These are phyloP conservation scores for Atkinsonella texensis DNA, from an alignment of 2,329 filamentous ascomycete genomes.

Conservation along the genomic window DNA sequence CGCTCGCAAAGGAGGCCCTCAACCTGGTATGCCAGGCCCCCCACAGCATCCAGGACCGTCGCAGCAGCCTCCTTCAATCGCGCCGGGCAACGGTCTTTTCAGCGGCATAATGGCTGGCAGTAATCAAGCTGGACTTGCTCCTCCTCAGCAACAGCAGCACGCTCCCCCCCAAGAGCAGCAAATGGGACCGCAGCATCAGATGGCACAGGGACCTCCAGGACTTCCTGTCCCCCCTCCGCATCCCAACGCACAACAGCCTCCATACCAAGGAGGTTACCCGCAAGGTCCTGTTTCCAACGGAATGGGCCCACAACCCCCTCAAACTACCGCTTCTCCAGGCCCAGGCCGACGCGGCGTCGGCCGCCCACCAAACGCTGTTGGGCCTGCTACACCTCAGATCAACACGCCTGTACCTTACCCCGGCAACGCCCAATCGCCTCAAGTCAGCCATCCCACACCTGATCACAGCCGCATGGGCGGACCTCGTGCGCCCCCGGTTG, in stretches of 20 bases:
- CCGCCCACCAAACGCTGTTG: conserved; percentile 47
- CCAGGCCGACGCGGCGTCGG: conserved; percentile 62
- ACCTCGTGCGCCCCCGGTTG: conserved; percentile 37
- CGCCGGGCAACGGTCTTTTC: conserved; percentile 85
- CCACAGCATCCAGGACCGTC: conserved; percentile 67
- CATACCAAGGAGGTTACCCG: conserved; percentile 59
- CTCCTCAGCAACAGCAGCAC: conserved; percentile 50
- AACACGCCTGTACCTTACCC: conserved; percentile 79
- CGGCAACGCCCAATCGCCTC: conserved; percentile 70
- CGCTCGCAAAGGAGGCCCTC: conserved; percentile 51
- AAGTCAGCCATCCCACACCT: conserved; percentile 76
- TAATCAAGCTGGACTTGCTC: conserved; percentile 71
- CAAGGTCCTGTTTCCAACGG: conserved; percentile 49
- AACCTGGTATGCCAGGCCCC: conserved; percentile 50
- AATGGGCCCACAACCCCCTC: conserved; percentile 73
- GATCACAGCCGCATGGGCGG: conserved; percentile 46
- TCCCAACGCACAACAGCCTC: conserved; percentile 54
- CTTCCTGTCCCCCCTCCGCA: conserved; percentile 45
- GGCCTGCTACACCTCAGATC: conserved; percentile 84
- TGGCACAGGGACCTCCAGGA: conserved; percentile 65
- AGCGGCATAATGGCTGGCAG: conserved; percentile 90
- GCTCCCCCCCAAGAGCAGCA: conserved; percentile 60
- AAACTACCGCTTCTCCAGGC: conserved; percentile 76
- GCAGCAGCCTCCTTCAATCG: conserved; percentile 78
- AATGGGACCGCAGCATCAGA: conserved; percentile 36